Percentiles rank a stretch among this genome's conserved stretches.
Evolutionary conservation across 768 basidiomycete species (phyloP).

Genomic region (Suillus lakei): DNA sequence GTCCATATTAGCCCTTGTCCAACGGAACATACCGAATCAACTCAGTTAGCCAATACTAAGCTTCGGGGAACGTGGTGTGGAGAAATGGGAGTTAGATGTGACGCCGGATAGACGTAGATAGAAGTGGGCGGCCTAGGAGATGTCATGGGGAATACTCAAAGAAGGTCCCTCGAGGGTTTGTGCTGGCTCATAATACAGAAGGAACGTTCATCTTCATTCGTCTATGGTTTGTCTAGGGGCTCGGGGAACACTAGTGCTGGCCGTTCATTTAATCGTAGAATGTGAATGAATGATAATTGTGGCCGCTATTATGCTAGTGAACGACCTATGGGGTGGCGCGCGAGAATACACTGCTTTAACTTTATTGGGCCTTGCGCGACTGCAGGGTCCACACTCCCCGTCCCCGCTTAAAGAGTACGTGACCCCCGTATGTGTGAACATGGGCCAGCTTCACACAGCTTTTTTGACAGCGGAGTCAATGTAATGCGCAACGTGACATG

Average conservation of each 20-base stretch:
- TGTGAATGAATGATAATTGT: not conserved
- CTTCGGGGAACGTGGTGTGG: slow-evolving; percentile 38
- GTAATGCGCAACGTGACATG: not conserved
- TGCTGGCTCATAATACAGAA: not conserved
- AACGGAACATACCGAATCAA: slow-evolving; percentile 26
- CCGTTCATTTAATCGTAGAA: not conserved
- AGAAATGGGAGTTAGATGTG: slow-evolving; percentile 29
- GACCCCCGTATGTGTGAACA: not conserved
- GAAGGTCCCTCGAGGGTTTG: not conserved
- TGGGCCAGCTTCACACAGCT: not conserved
- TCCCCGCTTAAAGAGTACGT: not conserved
- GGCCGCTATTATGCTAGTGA: not conserved
- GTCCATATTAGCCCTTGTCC: not conserved
- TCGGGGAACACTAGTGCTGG: not conserved
- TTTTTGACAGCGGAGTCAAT: not conserved
- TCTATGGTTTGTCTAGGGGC: not conserved
- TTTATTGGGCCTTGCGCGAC: not conserved
- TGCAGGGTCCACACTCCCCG: not conserved
- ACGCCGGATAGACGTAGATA: slow-evolving; percentile 20
- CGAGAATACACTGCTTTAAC: not conserved
- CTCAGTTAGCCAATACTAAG: slow-evolving; percentile 24
- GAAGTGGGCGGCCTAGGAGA: slow-evolving; percentile 12
- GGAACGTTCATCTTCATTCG: not conserved
- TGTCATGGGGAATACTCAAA: not conserved
- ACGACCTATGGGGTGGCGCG: not conserved